A percentile compares a stretch with the other conserved stretches of the same genome.
These are phyloP conservation scores for Gleditsia sinensis DNA, from an alignment of 306 rosid genomes.

Conservation along the genomic window DNA sequence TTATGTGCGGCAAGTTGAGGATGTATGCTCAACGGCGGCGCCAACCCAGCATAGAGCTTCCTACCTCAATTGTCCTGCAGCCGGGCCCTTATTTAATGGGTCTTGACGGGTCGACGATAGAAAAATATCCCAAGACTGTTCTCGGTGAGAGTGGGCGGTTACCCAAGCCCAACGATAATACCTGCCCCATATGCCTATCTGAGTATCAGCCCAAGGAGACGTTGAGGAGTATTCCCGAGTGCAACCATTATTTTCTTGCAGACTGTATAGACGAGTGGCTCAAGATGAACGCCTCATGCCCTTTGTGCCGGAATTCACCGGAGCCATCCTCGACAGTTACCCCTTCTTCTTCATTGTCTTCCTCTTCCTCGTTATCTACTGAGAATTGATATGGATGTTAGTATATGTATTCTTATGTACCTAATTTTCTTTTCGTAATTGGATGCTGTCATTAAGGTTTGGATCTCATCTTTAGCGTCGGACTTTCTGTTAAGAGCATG, in stretches of 20 bases:
- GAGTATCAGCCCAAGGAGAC: conserved; percentile 69
- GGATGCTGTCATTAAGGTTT: too few species aligned
- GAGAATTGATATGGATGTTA: background rate
- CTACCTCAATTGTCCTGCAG: conserved; percentile 13
- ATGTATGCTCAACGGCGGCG: background rate
- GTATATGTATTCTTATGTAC: background rate
- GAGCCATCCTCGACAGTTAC: conserved; percentile 21
- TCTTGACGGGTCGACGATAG: conserved; percentile 69
- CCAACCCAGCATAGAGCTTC: background rate
- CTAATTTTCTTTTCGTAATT: too few species aligned
- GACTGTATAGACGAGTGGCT: conserved; percentile 77
- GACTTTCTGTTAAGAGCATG: too few species aligned
- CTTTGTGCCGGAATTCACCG: conserved; percentile 66
- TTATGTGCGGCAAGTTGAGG: conserved; percentile 30
- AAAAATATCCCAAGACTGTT: conserved; percentile 59
- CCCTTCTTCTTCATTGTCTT: conserved; percentile 38
- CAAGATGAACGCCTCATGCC: conserved; percentile 68
- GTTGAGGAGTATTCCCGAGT: conserved; percentile 66
- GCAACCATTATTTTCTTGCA: conserved; percentile 70
- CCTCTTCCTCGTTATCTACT: conserved; percentile 23
- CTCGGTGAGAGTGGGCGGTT: conserved; percentile 57
- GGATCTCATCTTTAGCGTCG: too few species aligned
- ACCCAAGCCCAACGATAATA: conserved; percentile 55
- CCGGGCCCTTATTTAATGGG: conserved; percentile 42
- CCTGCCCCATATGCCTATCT: conserved; percentile 64